A percentile compares a stretch with the other conserved stretches of the same genome.
Evolutionary conservation across 306 rosid genomes (phyloP).

Genomic region (Fagus crenata): DNA sequence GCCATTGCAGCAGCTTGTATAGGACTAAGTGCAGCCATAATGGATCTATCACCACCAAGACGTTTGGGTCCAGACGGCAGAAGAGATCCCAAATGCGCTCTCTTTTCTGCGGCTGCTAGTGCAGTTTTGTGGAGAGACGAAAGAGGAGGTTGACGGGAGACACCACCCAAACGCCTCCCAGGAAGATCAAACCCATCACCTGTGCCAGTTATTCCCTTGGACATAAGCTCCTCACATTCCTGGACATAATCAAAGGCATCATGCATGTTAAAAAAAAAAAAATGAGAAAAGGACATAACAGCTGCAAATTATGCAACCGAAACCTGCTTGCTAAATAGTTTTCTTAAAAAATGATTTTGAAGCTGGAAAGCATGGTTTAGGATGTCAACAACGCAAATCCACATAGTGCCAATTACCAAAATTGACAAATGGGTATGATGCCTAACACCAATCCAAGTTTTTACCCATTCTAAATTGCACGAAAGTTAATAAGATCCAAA

Average conservation of each 20-base stretch:
- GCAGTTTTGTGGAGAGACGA: slow-evolving; percentile 67
- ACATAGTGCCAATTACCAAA: background rate
- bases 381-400: background rate
- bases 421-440: background rate
- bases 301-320: background rate
- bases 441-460: background rate
- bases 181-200: slow-evolving; percentile 85
- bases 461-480: background rate
- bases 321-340: background rate
- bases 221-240: slow-evolving; percentile 91
- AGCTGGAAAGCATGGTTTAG: background rate
- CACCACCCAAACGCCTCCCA: slow-evolving; percentile 85
- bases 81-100: slow-evolving; percentile 59
- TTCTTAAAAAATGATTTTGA: background rate
- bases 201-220: slow-evolving; percentile 76
- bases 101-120: slow-evolving; percentile 78
- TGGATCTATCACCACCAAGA: slow-evolving; percentile 77
- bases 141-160: slow-evolving; percentile 64
- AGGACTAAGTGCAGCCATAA: slow-evolving; percentile 80
- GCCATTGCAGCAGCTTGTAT: slow-evolving; percentile 99
- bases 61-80: slow-evolving; percentile 90
- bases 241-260: slow-evolving; percentile 29
- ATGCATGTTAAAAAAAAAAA: slow-evolving; percentile 8
- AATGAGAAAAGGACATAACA: slow-evolving; percentile 4
- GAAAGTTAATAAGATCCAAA: background rate